A percentile compares a stretch with the other conserved stretches of the same genome.
Evolutionary conservation across 768 basidiomycete genomes (phyloP).

Genomic region (Leccinum ochraceum): DNA sequence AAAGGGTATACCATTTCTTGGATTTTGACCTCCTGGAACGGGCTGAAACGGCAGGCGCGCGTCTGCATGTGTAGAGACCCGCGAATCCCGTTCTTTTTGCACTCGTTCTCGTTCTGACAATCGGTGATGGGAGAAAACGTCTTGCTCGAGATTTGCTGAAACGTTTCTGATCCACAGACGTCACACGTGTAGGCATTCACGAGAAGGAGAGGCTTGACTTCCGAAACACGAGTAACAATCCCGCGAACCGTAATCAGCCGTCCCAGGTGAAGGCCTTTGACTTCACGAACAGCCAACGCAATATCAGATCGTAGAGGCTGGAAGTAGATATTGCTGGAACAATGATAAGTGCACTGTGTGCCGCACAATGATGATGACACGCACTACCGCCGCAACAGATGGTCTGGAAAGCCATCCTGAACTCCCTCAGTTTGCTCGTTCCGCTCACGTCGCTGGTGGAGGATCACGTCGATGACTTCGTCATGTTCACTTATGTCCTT

Average conservation of each 20-base stretch:
- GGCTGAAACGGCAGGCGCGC: slow-evolving; percentile 92
- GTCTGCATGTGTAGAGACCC: slow-evolving; percentile 98
- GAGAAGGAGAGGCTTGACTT: slow-evolving; percentile 95
- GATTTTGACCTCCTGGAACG: slow-evolving; percentile 98
- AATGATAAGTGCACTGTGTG: slow-evolving; percentile 15
- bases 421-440: slow-evolving; percentile 77
- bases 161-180: slow-evolving; percentile 96
- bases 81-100: slow-evolving; percentile 81
- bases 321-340: slow-evolving; percentile 87
- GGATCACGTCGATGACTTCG: slow-evolving; percentile 95
- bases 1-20: slow-evolving; percentile 84
- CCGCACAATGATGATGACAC: slow-evolving; percentile 35
- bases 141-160: slow-evolving; percentile 94
- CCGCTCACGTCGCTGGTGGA: slow-evolving; percentile 89
- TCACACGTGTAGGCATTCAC: slow-evolving; percentile 99
- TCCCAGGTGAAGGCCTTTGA: slow-evolving; percentile 85
- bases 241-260: slow-evolving; percentile 94
- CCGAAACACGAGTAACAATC: slow-evolving; percentile 97
- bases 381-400: slow-evolving; percentile 93
- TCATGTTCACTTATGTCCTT: slow-evolving; percentile 88
- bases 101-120: slow-evolving; percentile 85
- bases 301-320: slow-evolving; percentile 76
- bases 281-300: slow-evolving; percentile 88
- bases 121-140: slow-evolving; percentile 87
- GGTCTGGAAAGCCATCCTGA: slow-evolving; percentile 85